phyloP scores from a whole-genome alignment of 2,329 filamentous ascomycete species.

The Phaeosphaeria sp. region DNA sequence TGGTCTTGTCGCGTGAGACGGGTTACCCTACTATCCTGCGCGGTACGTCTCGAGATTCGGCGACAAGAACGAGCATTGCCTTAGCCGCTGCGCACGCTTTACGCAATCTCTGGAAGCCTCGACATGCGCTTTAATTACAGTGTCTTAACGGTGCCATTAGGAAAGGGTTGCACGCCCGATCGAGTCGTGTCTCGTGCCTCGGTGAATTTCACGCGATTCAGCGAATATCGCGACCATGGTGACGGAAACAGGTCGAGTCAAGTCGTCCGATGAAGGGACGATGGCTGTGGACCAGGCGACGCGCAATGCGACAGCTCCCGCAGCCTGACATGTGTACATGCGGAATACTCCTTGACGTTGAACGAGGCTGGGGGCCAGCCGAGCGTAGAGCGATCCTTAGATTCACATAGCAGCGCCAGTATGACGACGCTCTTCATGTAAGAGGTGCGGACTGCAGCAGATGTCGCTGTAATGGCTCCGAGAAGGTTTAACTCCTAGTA shows the following conservation, averaged over 20 bases:
- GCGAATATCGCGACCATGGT: not conserved
- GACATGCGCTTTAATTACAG: not conserved
- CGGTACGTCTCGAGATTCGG: not conserved
- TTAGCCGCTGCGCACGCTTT: not conserved
- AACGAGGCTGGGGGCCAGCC: not conserved
- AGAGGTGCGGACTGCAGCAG: not conserved
- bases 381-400: not conserved
- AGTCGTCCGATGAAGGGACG: not conserved
- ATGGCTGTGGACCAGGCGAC: slow-evolving; percentile 1
- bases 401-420: not conserved
- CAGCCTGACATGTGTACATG: not conserved
- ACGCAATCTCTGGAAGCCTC: not conserved
- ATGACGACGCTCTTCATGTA: not conserved
- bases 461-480: not conserved
- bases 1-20: slow-evolving; percentile 9
- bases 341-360: not conserved
- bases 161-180: not conserved
- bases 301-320: not conserved
- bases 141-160: not conserved
- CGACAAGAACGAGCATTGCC: not conserved
- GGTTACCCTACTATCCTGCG: not conserved
- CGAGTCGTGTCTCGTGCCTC: not conserved
- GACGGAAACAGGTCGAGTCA: not conserved
- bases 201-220: not conserved
- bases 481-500: not conserved